Evolutionary conservation across 2,329 filamentous ascomycete species (phyloP).

Genomic region (Trichothecium roseum): DNA sequence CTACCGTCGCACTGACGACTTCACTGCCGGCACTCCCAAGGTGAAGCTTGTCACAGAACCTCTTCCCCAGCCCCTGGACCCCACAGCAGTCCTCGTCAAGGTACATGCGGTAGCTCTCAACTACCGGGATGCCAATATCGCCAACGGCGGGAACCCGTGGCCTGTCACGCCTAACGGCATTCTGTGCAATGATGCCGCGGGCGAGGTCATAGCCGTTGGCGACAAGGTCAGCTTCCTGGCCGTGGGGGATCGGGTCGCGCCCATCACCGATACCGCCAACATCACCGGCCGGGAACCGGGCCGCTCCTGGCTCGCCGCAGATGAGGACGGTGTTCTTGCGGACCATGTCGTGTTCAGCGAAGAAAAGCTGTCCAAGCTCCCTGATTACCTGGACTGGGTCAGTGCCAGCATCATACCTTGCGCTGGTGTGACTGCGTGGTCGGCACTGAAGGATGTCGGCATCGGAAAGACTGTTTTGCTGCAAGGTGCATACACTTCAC

Average conservation of each 20-base stretch:
- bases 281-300: slow-evolving; percentile 23
- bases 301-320: slow-evolving; percentile 30
- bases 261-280: slow-evolving; percentile 27
- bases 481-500: slow-evolving; percentile 19
- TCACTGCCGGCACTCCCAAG: slow-evolving; percentile 17
- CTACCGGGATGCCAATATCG: slow-evolving; percentile 24
- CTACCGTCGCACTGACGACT: slow-evolving; percentile 18
- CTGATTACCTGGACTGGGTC: slow-evolving; percentile 23
- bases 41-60: slow-evolving; percentile 21
- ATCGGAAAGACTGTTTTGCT: slow-evolving; percentile 31
- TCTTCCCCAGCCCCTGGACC: slow-evolving; percentile 17
- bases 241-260: slow-evolving; percentile 24
- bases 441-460: slow-evolving; percentile 24
- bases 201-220: slow-evolving; percentile 27
- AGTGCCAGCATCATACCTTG: slow-evolving; percentile 27
- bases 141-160: slow-evolving; percentile 28
- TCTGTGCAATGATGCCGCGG: slow-evolving; percentile 27
- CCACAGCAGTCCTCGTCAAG: slow-evolving; percentile 19
- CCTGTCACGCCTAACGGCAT: slow-evolving; percentile 22
- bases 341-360: slow-evolving; percentile 30
- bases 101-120: slow-evolving; percentile 22
- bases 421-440: slow-evolving; percentile 34
- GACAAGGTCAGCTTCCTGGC: slow-evolving; percentile 18
- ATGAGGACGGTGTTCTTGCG: slow-evolving; percentile 32
- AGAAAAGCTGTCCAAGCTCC: slow-evolving; percentile 21